Evolutionary conservation across 306 rosid genomes (phyloP).

Genomic region (Astragalus membranaceus): DNA sequence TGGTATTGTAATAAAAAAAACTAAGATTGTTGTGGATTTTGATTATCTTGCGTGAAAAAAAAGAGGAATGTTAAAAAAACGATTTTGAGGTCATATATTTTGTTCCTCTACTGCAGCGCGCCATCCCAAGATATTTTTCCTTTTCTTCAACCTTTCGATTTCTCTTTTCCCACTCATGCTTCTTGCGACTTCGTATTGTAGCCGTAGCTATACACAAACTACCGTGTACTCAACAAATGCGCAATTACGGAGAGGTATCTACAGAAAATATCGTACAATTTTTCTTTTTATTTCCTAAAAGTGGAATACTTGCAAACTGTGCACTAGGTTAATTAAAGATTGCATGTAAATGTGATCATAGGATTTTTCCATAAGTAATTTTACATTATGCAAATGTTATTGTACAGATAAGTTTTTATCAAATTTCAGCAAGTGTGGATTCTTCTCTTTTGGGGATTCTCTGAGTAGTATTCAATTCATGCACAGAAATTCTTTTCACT

Average conservation of each 20-base stretch:
- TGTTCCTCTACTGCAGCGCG: not conserved
- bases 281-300: not conserved
- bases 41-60: too few relatives aligned
- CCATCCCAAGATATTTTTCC: not conserved
- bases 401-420: constrained; percentile 1
- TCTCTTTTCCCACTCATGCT: too few relatives aligned
- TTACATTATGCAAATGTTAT: constrained; percentile 6
- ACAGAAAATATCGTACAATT: too few relatives aligned
- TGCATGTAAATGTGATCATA: not conserved
- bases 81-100: not conserved
- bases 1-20: too few relatives aligned
- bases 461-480: not conserved
- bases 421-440: constrained; percentile 3
- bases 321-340: not conserved
- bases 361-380: not conserved
- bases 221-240: not conserved
- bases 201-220: not conserved
- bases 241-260: not conserved
- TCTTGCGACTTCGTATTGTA: too few relatives aligned
- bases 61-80: too few relatives aligned
- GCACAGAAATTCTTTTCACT: constrained; percentile 1
- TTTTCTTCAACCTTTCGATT: not conserved
- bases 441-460: constrained; percentile 21
- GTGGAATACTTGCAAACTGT: not conserved
- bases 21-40: too few relatives aligned